Evolutionary conservation across 140 eudicot genomes (phyloP), one percentile per base, ranked within the genome.

Genomic region (Bidens hawaiensis): DNA sequence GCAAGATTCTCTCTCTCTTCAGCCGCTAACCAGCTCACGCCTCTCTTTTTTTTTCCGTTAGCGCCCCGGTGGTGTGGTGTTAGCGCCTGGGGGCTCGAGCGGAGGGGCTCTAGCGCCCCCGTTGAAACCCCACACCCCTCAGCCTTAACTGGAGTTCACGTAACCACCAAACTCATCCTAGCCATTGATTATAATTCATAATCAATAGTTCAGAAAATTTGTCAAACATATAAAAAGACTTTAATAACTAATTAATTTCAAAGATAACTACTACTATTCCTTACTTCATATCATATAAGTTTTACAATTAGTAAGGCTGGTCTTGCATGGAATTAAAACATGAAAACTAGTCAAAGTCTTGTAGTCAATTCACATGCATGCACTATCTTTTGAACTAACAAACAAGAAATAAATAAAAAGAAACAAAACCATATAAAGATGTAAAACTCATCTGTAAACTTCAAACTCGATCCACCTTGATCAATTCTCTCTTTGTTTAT

Each of bases 271-370:
- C n/a, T n/a, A n/a, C n/a, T 24, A 27, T 25, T 55, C 42, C 76
- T 8, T 38, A 38, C 45, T 54, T 42, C 65, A 45, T 54, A 13
- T 42, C 49, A 54, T 61, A 19, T 53, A 46, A 23, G 47, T 64
- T 24, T 19, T 16, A 15, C 14, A 38, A 27, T 19, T 11, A 28
- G 14, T 27, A 60, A 57, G 50, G 12, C 34, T 30, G 26, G 17
- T 50, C 58, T 33, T 70, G 45, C 65, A 59, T 50, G 76, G 46
- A 72, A 26, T 14, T 23, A 0, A 25, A 65, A 51, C 63, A 70
- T 46, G 42, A 66, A 67, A 53, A 65, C n/a, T n/a, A n/a, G n/a
- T n/a, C n/a, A 52, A 43, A 72, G 67, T 67, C 28, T 33, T 54
- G 56, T 48, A 42, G 28, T 18, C 47, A 57, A 45, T 57, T 67